phyloP scores from a whole-genome alignment of 2,329 filamentous ascomycete species.

The Pestalotiopsis sp. region DNA sequence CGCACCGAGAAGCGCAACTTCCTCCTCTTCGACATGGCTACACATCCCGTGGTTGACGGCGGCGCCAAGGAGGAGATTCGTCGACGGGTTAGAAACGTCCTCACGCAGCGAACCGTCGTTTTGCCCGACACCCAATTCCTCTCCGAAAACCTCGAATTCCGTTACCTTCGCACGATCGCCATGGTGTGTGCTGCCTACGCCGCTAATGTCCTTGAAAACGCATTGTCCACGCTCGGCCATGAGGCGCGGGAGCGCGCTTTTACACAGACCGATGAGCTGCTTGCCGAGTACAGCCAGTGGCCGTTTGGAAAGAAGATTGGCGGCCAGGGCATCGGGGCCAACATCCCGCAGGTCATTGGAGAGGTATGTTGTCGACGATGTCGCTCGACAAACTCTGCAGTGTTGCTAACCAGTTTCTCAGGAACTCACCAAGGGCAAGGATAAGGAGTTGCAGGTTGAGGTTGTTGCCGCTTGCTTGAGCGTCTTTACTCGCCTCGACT shows the following conservation, averaged over 20 bases:
- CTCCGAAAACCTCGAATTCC: conserved; percentile 91
- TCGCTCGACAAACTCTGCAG: background rate
- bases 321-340: conserved; percentile 83
- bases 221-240: conserved; percentile 89
- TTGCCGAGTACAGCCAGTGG: conserved; percentile 95
- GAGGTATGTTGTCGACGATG: conserved; percentile 54
- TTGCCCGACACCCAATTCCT: conserved; percentile 85
- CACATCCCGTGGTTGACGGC: conserved; percentile 93
- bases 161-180: conserved; percentile 86
- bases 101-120: conserved; percentile 92
- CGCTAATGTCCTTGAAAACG: conserved; percentile 97
- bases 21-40: conserved; percentile 99
- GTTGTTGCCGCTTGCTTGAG: conserved; percentile 95
- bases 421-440: conserved; percentile 83
- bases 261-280: conserved; percentile 92
- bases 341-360: conserved; percentile 81
- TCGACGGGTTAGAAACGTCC: conserved; percentile 85
- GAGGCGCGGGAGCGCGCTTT: conserved; percentile 94
- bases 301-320: conserved; percentile 87
- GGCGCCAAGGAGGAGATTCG: conserved; percentile 98
- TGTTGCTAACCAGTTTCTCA: conserved; percentile 28
- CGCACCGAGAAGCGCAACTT: conserved; percentile 99
- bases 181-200: conserved; percentile 99
- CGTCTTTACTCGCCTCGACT: conserved; percentile 97
- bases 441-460: conserved; percentile 95